Percentiles rank a stretch among this genome's conserved stretches.
Conservation (phyloP, 192 early-diverging fungal species). For the Phycomyces nitens region DNA sequence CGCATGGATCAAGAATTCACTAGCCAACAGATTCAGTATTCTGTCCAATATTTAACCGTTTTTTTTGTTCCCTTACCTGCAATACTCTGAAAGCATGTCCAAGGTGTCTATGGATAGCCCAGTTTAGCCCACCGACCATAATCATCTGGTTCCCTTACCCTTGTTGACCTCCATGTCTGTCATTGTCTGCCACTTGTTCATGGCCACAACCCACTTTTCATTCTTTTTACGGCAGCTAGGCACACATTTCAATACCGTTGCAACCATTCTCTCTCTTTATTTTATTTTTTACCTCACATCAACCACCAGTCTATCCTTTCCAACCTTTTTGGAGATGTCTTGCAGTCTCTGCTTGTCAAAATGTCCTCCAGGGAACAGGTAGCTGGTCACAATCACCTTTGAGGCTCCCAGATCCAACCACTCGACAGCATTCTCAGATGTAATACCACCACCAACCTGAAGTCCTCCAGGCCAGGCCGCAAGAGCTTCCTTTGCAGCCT, state of each 20-base stretch:
- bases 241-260: background rate
- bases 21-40: conserved; percentile 23
- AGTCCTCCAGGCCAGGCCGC: conserved; percentile 80
- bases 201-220: conserved; percentile 88
- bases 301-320: conserved; percentile 71
- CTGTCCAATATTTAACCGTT: background rate
- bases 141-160: conserved; percentile 43
- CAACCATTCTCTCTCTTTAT: too few relatives aligned
- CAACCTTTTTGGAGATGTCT: conserved; percentile 49
- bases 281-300: conserved; percentile 65
- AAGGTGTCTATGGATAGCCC: conserved; percentile 40
- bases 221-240: conserved; percentile 68
- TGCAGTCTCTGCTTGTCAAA: conserved; percentile 68
- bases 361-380: conserved; percentile 79
- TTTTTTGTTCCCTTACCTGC: conserved; percentile 44
- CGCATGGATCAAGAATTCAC: conserved; percentile 95
- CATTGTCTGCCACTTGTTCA: conserved; percentile 97
- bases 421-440: conserved; percentile 72
- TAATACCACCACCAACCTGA: conserved; percentile 96
- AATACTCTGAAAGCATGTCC: conserved; percentile 51
- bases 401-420: conserved; percentile 87
- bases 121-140: background rate
- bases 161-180: conserved; percentile 82
- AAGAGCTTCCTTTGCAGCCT: conserved; percentile 81
- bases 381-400: conserved; percentile 97